Conservation (phyloP, 768 basidiomycete genomes). For the Kwoniella sp. region DNA sequence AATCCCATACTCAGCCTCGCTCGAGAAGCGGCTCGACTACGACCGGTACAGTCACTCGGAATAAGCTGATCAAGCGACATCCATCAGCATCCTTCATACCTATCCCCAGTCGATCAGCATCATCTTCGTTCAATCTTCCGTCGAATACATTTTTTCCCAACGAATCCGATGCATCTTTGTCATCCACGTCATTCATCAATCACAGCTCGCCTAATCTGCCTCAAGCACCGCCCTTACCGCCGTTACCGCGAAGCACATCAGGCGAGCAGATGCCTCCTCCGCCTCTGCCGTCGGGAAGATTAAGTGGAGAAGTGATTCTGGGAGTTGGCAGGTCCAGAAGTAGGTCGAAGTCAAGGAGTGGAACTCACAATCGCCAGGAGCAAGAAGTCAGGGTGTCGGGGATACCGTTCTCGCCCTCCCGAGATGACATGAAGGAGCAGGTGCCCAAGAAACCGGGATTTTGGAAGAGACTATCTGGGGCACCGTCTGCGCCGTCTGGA, state of each 20-base stretch:
- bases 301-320: neutral
- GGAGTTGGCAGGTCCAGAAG: conserved; percentile 24
- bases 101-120: conserved; percentile 10
- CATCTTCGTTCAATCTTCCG: conserved; percentile 11
- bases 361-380: neutral
- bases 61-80: conserved; percentile 39
- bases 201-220: conserved; percentile 29
- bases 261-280: conserved; percentile 50
- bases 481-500: conserved; percentile 10
- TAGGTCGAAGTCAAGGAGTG: conserved; percentile 19
- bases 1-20: conserved; percentile 7
- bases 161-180: conserved; percentile 13
- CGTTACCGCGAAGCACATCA: conserved; percentile 34
- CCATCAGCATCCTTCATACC: conserved; percentile 37
- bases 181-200: conserved; percentile 13
- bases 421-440: conserved; percentile 24
- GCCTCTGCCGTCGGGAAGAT: conserved; percentile 28
- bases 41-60: conserved; percentile 13
- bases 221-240: conserved; percentile 5
- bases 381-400: conserved; percentile 24
- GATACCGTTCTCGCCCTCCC: conserved; percentile 41
- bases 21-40: conserved; percentile 24
- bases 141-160: neutral
- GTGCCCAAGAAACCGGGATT: conserved; percentile 32
- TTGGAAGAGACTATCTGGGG: conserved; percentile 46